A percentile compares a stretch with the other conserved stretches of the same genome.
Conservation (phyloP, 768 basidiomycete species). For the Hericium erinaceus region DNA sequence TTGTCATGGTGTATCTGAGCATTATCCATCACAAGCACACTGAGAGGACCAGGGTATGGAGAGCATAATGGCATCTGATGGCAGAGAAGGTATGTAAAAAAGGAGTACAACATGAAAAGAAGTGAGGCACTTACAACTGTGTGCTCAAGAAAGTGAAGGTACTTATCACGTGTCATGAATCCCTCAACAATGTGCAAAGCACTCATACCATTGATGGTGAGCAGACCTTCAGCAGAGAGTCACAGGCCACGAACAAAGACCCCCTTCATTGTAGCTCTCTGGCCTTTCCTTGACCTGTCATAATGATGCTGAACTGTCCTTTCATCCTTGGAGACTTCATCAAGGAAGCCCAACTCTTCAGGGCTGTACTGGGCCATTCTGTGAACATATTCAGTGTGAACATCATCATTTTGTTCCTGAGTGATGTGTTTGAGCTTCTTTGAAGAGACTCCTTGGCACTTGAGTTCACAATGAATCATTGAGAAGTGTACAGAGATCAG, state of each 20-base stretch:
- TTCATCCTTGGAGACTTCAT: conserved; percentile 3
- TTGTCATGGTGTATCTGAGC: conserved; percentile 18
- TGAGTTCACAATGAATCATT: conserved; percentile 24
- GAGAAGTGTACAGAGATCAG: conserved; percentile 27
- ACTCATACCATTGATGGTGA: background rate
- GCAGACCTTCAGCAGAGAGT: background rate
- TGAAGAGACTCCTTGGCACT: conserved; percentile 16
- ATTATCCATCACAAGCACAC: background rate
- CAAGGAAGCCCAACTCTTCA: conserved; percentile 27
- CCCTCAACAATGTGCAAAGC: background rate
- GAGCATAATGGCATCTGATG: conserved; percentile 17
- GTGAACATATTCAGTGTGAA: conserved; percentile 17
- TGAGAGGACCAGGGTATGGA: conserved; percentile 7
- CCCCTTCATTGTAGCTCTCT: background rate
- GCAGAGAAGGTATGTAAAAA: background rate
- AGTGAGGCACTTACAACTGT: background rate
- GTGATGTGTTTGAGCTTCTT: conserved; percentile 28
- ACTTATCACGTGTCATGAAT: background rate
- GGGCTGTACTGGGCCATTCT: conserved; percentile 22
- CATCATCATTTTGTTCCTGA: conserved; percentile 20
- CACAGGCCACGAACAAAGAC: background rate
- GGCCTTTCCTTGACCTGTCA: background rate
- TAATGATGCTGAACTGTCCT: background rate
- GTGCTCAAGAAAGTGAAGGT: background rate
- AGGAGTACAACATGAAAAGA: background rate